Conservation (phyloP, 371 early-diverging fungal species). For the Capillidium heterosporum region DNA sequence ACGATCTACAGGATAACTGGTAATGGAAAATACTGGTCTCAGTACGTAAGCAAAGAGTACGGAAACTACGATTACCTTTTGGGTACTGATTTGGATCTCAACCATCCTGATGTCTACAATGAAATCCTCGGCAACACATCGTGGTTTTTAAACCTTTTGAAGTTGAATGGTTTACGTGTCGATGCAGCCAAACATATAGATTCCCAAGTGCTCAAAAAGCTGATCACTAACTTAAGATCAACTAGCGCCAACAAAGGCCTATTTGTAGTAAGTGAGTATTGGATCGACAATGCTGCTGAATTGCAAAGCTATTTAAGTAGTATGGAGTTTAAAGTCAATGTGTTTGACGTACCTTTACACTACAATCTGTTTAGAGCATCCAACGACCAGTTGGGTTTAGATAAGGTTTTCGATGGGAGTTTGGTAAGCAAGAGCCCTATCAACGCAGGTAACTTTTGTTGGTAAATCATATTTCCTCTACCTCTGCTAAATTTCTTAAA, state of each 20-base stretch:
- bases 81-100: conserved; percentile 16
- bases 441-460: conserved; percentile 9
- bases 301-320: conserved; percentile 12
- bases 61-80: conserved; percentile 25
- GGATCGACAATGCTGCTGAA: conserved; percentile 11
- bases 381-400: conserved; percentile 10
- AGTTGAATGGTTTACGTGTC: conserved; percentile 17
- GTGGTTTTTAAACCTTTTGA: conserved; percentile 16
- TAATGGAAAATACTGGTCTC: conserved; percentile 18
- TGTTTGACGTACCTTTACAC: conserved; percentile 21
- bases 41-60: conserved; percentile 18
- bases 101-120: conserved; percentile 15
- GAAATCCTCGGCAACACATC: conserved; percentile 16
- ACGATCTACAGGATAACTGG: conserved; percentile 18
- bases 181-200: conserved; percentile 23
- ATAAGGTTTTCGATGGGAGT: conserved; percentile 16
- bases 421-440: conserved; percentile 9
- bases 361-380: conserved; percentile 15
- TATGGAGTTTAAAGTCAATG: conserved; percentile 10
- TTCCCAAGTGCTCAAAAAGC: conserved; percentile 12
- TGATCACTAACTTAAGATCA: conserved; percentile 12
- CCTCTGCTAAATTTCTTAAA: not conserved
- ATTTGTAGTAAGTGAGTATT: conserved; percentile 19
- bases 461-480: not conserved
- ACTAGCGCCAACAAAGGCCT: conserved; percentile 11